Percentiles rank a stretch among this genome's conserved stretches.
Evolutionary conservation across 2,329 filamentous ascomycete genomes (phyloP).

Genomic region (Monilinia aucupariae): DNA sequence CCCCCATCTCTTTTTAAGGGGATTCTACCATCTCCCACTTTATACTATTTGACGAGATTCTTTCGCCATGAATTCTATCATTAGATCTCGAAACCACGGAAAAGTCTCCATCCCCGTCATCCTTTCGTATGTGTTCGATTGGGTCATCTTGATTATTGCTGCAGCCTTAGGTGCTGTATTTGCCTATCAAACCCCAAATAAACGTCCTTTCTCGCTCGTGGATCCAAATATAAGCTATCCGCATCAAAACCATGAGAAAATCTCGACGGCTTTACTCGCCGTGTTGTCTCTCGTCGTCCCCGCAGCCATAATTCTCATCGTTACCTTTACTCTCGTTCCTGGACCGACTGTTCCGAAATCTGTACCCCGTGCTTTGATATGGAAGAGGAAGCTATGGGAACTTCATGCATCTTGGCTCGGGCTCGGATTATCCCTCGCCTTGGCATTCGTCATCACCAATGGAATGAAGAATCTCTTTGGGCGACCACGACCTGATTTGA

Average conservation of each 20-base stretch:
- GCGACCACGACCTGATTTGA: constrained; percentile 58
- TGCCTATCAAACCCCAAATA: constrained; percentile 48
- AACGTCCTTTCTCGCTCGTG: constrained; percentile 64
- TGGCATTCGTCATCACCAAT: constrained; percentile 74
- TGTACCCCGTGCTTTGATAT: constrained; percentile 60
- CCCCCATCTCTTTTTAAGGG: neutral
- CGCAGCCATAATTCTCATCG: constrained; percentile 59
- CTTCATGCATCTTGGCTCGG: constrained; percentile 82
- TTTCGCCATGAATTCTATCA: constrained; percentile 9
- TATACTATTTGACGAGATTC: neutral
- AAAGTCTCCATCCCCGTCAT: constrained; percentile 6
- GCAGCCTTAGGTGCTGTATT: constrained; percentile 8
- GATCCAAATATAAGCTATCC: constrained; percentile 77
- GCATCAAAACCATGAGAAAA: constrained; percentile 62
- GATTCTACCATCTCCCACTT: neutral
- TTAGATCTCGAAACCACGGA: constrained; percentile 7
- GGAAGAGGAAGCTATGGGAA: constrained; percentile 85
- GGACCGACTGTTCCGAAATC: constrained; percentile 59
- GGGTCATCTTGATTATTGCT: constrained; percentile 13
- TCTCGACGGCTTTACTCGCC: constrained; percentile 60
- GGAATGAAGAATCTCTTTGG: constrained; percentile 74
- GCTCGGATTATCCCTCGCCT: constrained; percentile 64
- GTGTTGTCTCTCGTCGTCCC: constrained; percentile 61
- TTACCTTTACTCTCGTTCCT: constrained; percentile 66
- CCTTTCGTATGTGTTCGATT: constrained; percentile 16